Percentiles rank a stretch among this genome's conserved stretches.
phyloP scores from a whole-genome alignment of 2,329 filamentous ascomycete species.

The Decorospora gaudefroyi region DNA sequence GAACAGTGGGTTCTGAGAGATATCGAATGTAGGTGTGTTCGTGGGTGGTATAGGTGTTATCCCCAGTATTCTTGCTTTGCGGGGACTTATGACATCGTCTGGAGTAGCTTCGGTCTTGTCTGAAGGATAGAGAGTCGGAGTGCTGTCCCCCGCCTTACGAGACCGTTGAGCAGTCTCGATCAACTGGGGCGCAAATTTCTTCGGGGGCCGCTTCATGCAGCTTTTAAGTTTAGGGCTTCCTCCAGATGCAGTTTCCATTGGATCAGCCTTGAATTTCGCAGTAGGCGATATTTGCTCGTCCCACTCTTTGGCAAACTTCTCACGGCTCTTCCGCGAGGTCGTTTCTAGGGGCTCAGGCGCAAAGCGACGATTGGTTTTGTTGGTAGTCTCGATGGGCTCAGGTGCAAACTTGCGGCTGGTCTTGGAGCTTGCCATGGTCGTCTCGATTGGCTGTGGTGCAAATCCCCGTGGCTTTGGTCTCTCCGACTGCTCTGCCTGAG shows the following conservation, averaged over 20 bases:
- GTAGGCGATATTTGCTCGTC: conserved; percentile 27
- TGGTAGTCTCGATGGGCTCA: conserved; percentile 71
- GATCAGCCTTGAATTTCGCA: conserved; percentile 37
- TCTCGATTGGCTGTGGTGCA: conserved; percentile 41
- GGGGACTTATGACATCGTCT: conserved; percentile 41
- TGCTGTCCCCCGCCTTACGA: conserved; percentile 67
- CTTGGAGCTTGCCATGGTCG: no score
- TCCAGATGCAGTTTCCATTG: conserved; percentile 35
- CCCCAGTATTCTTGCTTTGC: conserved; percentile 52
- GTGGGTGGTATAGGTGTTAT: conserved; percentile 53
- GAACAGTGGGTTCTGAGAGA: conserved; percentile 42
- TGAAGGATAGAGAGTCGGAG: conserved; percentile 64
- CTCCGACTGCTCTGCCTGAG: conserved; percentile 59
- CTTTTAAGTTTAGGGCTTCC: no score
- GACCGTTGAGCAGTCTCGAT: conserved; percentile 78
- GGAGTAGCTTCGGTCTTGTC: conserved; percentile 75
- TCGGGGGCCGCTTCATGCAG: conserved; percentile 39
- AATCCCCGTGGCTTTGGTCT: conserved; percentile 37
- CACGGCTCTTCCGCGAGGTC: conserved; percentile 32
- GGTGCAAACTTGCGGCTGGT: no score
- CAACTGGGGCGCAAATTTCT: conserved; percentile 74
- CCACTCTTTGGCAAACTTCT: conserved; percentile 37
- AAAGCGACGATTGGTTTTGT: conserved; percentile 56
- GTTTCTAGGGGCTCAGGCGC: conserved; percentile 47
- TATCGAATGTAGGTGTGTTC: conserved; percentile 43